A percentile compares a stretch with the other conserved stretches of the same genome.
Conservation (phyloP, 2,329 filamentous ascomycete genomes). For the Neurospora crassa region DNA sequence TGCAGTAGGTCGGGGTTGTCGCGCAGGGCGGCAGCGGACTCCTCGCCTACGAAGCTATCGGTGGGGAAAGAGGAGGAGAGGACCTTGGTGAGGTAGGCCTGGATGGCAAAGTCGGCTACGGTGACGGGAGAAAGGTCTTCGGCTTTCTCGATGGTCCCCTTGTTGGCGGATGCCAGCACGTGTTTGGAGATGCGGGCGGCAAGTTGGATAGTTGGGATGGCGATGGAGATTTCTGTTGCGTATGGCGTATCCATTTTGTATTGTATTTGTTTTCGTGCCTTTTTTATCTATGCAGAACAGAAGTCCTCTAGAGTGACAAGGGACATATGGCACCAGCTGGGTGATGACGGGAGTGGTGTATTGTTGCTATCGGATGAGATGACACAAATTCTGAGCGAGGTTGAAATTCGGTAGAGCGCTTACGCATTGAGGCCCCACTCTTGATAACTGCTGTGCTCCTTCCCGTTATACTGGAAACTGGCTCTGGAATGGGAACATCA, state of each 20-base stretch:
- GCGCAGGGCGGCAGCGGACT: slow-evolving; percentile 39
- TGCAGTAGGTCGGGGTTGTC: slow-evolving; percentile 31
- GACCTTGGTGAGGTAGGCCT: slow-evolving; percentile 41
- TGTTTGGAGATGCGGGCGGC: slow-evolving; percentile 41
- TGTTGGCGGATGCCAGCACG: slow-evolving; percentile 37
- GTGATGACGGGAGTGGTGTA: not conserved
- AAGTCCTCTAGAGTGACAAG: not conserved
- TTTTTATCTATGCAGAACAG: not conserved
- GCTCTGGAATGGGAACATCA: not conserved
- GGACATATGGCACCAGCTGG: not conserved
- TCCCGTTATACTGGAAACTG: not conserved
- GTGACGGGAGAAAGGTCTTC: slow-evolving; percentile 48
- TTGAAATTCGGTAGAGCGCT: not conserved
- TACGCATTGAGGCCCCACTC: not conserved
- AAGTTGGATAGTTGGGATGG: slow-evolving; percentile 31
- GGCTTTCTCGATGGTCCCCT: slow-evolving; percentile 39
- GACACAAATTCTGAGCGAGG: not conserved
- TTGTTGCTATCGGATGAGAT: too few relatives aligned
- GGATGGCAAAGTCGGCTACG: slow-evolving; percentile 49
- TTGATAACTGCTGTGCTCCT: not conserved
- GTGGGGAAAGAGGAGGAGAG: slow-evolving; percentile 39
- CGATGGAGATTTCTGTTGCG: slow-evolving; percentile 31
- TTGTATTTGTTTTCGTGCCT: not conserved
- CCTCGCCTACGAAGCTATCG: slow-evolving; percentile 46
- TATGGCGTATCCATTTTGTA: slow-evolving; percentile 33